These are phyloP conservation scores for Pseudozyma thailandica DNA, from an alignment of 1,284 basidiomycete species.

Conservation along the genomic window DNA sequence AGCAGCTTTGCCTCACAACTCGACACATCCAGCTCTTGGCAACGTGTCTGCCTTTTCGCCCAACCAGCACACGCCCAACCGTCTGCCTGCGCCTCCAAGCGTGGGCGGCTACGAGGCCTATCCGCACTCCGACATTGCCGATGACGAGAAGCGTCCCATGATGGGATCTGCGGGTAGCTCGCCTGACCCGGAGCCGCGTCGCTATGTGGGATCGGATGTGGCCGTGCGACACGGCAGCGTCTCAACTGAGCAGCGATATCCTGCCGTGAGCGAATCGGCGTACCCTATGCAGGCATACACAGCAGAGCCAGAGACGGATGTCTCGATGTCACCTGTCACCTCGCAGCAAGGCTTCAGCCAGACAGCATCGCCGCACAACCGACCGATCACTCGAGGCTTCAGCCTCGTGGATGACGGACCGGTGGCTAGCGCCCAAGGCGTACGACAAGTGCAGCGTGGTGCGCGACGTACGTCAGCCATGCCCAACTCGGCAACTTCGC, in stretches of 20 bases:
- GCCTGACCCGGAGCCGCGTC: constrained; percentile 44
- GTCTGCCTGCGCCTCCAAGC: constrained; percentile 20
- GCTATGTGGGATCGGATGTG: constrained; percentile 17
- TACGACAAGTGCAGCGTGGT: constrained; percentile 63
- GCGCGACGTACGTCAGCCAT: constrained; percentile 54
- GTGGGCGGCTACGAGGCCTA: constrained; percentile 43
- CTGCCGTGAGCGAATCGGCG: constrained; percentile 49
- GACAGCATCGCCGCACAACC: constrained; percentile 19
- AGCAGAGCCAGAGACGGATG: constrained; percentile 54
- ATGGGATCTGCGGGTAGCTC: constrained; percentile 52
- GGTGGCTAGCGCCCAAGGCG: constrained; percentile 51
- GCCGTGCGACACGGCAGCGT: constrained; percentile 56
- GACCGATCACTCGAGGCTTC: constrained; percentile 52
- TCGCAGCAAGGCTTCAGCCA: constrained; percentile 13
- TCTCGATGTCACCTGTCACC: constrained; percentile 12
- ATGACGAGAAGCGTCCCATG: constrained; percentile 61
- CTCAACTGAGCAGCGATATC: constrained; percentile 57
- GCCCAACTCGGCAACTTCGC: constrained; percentile 29
- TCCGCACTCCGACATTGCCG: constrained; percentile 34
- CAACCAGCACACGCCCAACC: constrained; percentile 7
- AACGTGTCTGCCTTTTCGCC: constrained; percentile 23
- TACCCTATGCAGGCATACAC: constrained; percentile 53
- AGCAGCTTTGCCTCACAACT: constrained; percentile 36
- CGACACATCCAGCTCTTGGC: constrained; percentile 31
- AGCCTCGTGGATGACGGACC: constrained; percentile 66